Base-by-base conservation (phyloP, 1,284 basidiomycete genomes). In the Ganoderma leucocontextum region DNA sequence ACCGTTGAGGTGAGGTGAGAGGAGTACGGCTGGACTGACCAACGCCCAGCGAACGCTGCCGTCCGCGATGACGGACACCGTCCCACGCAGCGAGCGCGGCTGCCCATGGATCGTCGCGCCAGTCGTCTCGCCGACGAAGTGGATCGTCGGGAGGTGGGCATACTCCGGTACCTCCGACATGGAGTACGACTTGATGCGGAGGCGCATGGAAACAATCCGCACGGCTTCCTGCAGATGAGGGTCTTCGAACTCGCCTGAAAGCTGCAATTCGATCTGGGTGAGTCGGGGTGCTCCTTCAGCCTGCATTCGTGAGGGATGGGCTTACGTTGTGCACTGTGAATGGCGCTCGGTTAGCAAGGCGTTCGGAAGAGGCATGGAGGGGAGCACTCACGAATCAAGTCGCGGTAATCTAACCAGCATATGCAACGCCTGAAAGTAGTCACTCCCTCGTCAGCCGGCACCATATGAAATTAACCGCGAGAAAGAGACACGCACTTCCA, bases 391-490 rank as follows among this genome's bases (percentile, higher is more conserved):
- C 86, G 75, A 7, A 87, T 76, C 4, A 89, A 72, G 66, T 88
- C 85, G 41, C 81, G 80, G 72, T 89, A 89, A 70, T 88, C 86
- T 74, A 88, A 78, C 87, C 87, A 89, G 67, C 85, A 89, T 13
- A 88, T 81, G 49, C 83, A 84, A 12, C 87, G 84, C 60, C 73
- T 74, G 57, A 4, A 49, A 9, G 17, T 1, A 41, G 4, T 49
- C 25, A 19, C 6, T 13, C 25, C 15, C 6, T 13, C 5, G 55
- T 44, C n/a, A 29, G 29, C 29, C 29, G 29, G 29, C n/a, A 29
- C 25, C 55, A 13, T 19, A 33, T 10, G 15, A 39, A 10, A n/a
- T 36, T 19, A 33, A 39, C 41, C 10, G 58, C 7, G 9, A 13
- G 44, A 15, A 41, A 22, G 9, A 42, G 38, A 39, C 5, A 66